These are phyloP conservation scores for Pochonia chlamydosporia DNA, from an alignment of 2,329 filamentous ascomycete species.

Conservation along the genomic window DNA sequence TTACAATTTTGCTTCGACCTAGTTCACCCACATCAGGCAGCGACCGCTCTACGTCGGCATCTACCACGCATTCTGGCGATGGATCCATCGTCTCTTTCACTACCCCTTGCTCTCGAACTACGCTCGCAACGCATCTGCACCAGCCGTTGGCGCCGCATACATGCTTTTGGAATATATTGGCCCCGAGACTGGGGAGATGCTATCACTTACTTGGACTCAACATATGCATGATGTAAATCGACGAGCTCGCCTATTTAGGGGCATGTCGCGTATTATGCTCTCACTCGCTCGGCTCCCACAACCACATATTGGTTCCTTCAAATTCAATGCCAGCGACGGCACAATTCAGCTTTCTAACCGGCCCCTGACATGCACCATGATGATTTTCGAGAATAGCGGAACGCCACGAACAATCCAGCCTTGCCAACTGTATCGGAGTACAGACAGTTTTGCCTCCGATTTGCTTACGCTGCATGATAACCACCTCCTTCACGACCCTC, in stretches of 20 bases:
- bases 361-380: slow-evolving; percentile 11
- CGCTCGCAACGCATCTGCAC: slow-evolving; percentile 4
- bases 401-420: slow-evolving; percentile 23
- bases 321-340: slow-evolving; percentile 15
- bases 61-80: slow-evolving; percentile 5
- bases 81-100: slow-evolving; percentile 8
- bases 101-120: slow-evolving; percentile 14
- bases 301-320: slow-evolving; percentile 15
- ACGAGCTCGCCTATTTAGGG: slow-evolving; percentile 11
- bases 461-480: slow-evolving; percentile 21
- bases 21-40: slow-evolving; percentile 12
- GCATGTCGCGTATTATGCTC: slow-evolving; percentile 16
- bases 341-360: slow-evolving; percentile 24
- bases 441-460: slow-evolving; percentile 21
- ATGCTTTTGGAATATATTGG: slow-evolving; percentile 18
- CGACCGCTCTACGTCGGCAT: slow-evolving; percentile 5
- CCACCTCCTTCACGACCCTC: slow-evolving; percentile 20
- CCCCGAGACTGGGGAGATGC: slow-evolving; percentile 15
- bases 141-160: slow-evolving; percentile 11
- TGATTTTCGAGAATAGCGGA: slow-evolving; percentile 25
- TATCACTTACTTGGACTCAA: slow-evolving; percentile 14
- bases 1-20: slow-evolving; percentile 7
- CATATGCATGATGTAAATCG: slow-evolving; percentile 8
- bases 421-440: slow-evolving; percentile 22
- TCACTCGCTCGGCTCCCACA: slow-evolving; percentile 14